Evolutionary conservation across 1,284 basidiomycete genomes (phyloP), one percentile per base, ranked within the genome.

Genomic region (Tylopilus sp.): DNA sequence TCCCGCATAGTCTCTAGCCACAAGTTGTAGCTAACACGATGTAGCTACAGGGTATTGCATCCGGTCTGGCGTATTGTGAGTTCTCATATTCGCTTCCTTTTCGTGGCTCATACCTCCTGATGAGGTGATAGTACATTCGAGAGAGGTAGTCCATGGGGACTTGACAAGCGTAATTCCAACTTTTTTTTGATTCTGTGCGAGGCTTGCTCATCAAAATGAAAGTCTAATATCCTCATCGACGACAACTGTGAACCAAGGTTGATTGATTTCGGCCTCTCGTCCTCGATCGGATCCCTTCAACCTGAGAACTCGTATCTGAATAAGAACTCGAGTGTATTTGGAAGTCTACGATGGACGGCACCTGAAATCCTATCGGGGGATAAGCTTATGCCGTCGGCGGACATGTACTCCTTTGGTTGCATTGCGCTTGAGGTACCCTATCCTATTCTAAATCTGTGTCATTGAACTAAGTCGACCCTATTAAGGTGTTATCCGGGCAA

Each of bases 211-310:
- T n/a, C n/a, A 13, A n/a, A 36, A 8, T 9, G 7, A 19, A 44
- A 62, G 61, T 58, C 51, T 13, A 62, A 58, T 33, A 36, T 62
- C 39, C 56, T 62, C 15, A 24, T 58, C 2, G 61, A 62, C 29
- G 61, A 62, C 36, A 13, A 6, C 36, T 32, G 36, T 9, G 53
- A 53, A 36, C 61, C 61, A 33, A 57, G 49, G 39, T 15, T 58
- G 61, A 62, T 44, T 16, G 61, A 62, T 44, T 62, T 62, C n/a
- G 61, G 61, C 24, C 61, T 58, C 19, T 53, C 62, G 10, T 64
- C 62, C 16, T 44, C 58, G 8, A 39, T 60, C 8, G 62, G 62
- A 49, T 47, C 61, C 13, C 55, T 62, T 36, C 55, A 62, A 12
- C 49, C 55, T 10, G 51, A 33, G 18, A 36, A 58, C 12, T 58